Percentiles rank a stretch among this genome's conserved stretches.
Conservation (phyloP, 495 filamentous ascomycete genomes). For the Aspergillus olivimuriae region DNA sequence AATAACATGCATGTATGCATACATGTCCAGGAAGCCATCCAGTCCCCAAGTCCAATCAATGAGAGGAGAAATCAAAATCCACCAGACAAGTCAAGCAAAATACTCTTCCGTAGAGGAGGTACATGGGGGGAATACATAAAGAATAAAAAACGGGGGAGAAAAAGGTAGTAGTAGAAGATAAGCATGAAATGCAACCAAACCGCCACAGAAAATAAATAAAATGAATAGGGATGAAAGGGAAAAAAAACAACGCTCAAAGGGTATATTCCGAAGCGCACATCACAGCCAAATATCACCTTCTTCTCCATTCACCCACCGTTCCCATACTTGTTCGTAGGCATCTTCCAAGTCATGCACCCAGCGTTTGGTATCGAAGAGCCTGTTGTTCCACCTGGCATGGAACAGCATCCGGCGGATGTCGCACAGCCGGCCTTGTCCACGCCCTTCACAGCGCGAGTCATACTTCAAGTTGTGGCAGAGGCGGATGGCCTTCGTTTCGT, state of each 20-base stretch:
- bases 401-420: constrained; percentile 77
- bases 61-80: neutral
- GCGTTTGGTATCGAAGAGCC: constrained; percentile 82
- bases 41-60: no score
- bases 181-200: neutral
- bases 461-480: constrained; percentile 67
- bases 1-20: no score
- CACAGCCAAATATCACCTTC: constrained; percentile 83
- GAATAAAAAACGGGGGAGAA: neutral
- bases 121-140: no score
- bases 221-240: constrained; percentile 1
- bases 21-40: no score
- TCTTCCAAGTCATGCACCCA: constrained; percentile 92
- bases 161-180: neutral
- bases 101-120: no score
- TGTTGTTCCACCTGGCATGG: constrained; percentile 72
- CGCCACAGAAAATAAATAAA: constrained; percentile 4
- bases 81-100: no score
- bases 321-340: constrained; percentile 85
- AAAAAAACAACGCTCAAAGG: constrained; percentile 19
- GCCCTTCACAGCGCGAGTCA: constrained; percentile 41
- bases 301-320: constrained; percentile 75
- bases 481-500: constrained; percentile 72
- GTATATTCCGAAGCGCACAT: constrained; percentile 30
- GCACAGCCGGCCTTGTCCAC: constrained; percentile 59